phyloP scores from a whole-genome alignment of 2,329 filamentous ascomycete species.

The Diatrype stigma region DNA sequence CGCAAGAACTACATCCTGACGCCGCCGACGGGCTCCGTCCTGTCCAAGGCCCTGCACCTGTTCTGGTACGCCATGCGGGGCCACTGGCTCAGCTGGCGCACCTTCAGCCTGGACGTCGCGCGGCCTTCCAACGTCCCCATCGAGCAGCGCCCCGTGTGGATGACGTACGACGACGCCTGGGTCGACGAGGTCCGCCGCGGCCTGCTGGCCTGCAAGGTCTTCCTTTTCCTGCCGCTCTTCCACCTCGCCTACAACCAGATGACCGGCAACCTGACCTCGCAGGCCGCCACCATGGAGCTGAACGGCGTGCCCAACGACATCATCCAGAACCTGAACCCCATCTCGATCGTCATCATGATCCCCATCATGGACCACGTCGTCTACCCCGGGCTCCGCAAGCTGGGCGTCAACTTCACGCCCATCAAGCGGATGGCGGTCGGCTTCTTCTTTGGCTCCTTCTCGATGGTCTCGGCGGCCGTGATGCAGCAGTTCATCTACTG shows the following conservation, averaged over 20 bases:
- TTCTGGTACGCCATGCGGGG: not conserved
- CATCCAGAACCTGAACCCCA: conserved; percentile 69
- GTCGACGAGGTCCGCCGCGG: conserved; percentile 72
- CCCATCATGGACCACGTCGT: conserved; percentile 62
- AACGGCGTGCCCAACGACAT: conserved; percentile 73
- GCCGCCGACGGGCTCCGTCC: conserved; percentile 37
- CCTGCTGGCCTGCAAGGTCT: conserved; percentile 64
- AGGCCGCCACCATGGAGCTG: conserved; percentile 61
- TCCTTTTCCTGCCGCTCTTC: conserved; percentile 62
- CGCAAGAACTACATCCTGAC: conserved; percentile 56
- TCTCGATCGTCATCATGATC: conserved; percentile 70
- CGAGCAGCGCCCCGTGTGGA: conserved; percentile 51
- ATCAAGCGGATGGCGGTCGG: conserved; percentile 70
- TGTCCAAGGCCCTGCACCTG: not conserved
- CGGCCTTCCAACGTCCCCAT: not conserved
- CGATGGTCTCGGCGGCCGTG: conserved; percentile 54
- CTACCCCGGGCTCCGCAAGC: conserved; percentile 62
- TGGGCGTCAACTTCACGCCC: conserved; percentile 63
- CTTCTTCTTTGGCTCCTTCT: conserved; percentile 61
- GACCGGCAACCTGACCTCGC: conserved; percentile 55
- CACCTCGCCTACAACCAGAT: conserved; percentile 56
- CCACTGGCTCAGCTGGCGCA: not conserved
- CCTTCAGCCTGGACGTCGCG: not conserved
- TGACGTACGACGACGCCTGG: conserved; percentile 78
- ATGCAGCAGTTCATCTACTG: conserved; percentile 61